Percentiles rank a stretch among this genome's conserved stretches.
These are phyloP conservation scores for Pyrus pyrifolia DNA, from an alignment of 306 rosid genomes.

Conservation along the genomic window DNA sequence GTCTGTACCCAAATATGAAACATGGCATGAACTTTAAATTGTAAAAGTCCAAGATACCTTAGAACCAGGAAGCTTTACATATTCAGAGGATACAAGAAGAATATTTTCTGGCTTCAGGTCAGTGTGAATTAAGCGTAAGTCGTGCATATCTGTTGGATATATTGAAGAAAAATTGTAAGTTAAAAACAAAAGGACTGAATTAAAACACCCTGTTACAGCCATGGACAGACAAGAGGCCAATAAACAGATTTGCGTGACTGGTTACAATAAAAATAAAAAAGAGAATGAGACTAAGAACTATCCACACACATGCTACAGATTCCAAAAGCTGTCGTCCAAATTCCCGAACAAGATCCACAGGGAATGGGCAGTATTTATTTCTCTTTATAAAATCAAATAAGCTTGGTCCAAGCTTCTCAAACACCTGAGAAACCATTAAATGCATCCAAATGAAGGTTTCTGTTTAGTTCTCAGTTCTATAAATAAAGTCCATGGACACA, in stretches of 20 bases:
- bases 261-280: conserved; percentile 21
- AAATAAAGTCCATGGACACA: conserved; percentile 37
- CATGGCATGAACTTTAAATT: conserved; percentile 16
- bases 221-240: conserved; percentile 33
- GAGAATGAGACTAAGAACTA: conserved; percentile 47
- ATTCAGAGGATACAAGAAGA: conserved; percentile 92
- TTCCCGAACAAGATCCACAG: conserved; percentile 99
- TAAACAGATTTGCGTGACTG: conserved; percentile 29
- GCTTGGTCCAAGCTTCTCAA: conserved; percentile 99
- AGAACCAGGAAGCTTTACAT: conserved; percentile 71
- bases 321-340: conserved; percentile 99
- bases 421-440: conserved; percentile 94
- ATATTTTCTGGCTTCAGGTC: conserved; percentile 99
- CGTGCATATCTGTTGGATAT: conserved; percentile 84
- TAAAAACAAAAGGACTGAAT: conserved; percentile 20
- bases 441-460: conserved; percentile 62
- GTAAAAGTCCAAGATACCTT: conserved; percentile 60
- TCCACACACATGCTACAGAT: conserved; percentile 98
- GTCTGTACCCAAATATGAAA: conserved; percentile 27
- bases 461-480: conserved; percentile 56
- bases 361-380: conserved; percentile 96
- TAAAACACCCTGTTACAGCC: conserved; percentile 27
- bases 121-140: conserved; percentile 77
- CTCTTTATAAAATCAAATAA: conserved; percentile 99
- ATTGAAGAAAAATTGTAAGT: conserved; percentile 35